Evolutionary conservation across 2,329 filamentous ascomycete genomes (phyloP).

Genomic region (Colletotrichum karsti): DNA sequence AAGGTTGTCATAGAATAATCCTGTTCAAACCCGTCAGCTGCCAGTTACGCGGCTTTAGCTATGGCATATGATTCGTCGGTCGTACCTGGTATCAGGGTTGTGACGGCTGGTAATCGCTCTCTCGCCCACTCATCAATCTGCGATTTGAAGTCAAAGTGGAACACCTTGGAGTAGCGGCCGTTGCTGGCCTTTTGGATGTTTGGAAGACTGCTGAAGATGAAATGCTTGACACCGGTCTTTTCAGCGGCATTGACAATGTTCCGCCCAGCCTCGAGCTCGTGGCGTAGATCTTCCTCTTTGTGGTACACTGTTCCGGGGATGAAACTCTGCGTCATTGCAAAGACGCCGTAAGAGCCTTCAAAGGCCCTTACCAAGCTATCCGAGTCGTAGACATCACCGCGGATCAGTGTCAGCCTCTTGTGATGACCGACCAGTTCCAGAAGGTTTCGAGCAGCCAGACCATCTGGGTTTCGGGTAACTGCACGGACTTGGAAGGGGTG

Average conservation of each 20-base stretch:
- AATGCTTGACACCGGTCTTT: background rate
- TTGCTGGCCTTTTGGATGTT: background rate
- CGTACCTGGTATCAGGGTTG: background rate
- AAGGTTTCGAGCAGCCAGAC: background rate
- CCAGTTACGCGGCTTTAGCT: background rate
- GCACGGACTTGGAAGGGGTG: background rate
- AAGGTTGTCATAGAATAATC: background rate
- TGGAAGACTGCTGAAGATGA: slow-evolving; percentile 8
- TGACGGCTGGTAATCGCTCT: background rate
- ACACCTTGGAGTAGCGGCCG: background rate
- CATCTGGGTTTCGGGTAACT: background rate
- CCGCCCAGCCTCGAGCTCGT: background rate
- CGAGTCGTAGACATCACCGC: background rate
- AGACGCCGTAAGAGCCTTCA: background rate
- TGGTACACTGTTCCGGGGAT: background rate
- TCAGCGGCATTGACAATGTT: background rate
- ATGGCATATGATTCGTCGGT: background rate
- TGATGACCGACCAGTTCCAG: background rate
- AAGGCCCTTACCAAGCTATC: background rate
- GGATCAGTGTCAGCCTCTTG: background rate
- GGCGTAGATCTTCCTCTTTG: background rate
- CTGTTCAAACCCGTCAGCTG: background rate
- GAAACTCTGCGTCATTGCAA: background rate
- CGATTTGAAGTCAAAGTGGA: background rate
- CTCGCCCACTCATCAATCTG: background rate